Evolutionary conservation across 306 rosid genomes (phyloP).

Genomic region (Prunus armeniaca): DNA sequence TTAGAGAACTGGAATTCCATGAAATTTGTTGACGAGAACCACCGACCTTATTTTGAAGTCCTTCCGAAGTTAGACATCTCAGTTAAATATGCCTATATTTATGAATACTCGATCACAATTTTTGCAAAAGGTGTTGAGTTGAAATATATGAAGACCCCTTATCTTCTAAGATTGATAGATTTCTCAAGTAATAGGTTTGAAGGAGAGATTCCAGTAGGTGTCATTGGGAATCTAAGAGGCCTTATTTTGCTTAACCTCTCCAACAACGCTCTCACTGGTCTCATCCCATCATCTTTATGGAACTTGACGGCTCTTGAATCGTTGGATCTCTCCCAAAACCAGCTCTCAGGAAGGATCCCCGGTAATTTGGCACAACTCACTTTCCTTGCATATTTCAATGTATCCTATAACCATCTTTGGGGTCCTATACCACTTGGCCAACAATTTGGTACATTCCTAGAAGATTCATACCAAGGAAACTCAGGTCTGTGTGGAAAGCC

Average conservation of each 20-base stretch:
- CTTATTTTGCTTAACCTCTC: conserved; percentile 1
- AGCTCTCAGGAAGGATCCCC: background rate
- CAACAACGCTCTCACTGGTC: background rate
- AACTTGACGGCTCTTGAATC: background rate
- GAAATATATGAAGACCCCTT: background rate
- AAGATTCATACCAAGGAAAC: no score
- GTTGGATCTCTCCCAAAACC: background rate
- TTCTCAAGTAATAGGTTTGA: background rate
- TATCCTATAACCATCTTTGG: background rate
- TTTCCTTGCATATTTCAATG: background rate
- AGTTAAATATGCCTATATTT: no score
- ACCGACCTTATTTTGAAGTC: no score
- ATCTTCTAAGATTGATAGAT: background rate
- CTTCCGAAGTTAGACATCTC: rapidly evolving
- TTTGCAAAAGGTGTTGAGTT: background rate
- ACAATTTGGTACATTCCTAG: background rate
- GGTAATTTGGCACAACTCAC: background rate
- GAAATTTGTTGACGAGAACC: no score
- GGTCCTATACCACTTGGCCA: conserved; percentile 1
- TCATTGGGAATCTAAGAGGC: background rate
- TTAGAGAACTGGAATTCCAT: no score
- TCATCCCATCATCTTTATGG: no score
- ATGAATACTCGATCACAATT: background rate
- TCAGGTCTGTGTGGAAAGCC: no score
- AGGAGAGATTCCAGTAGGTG: background rate